A percentile compares a stretch with the other conserved stretches of the same genome.
Conservation (phyloP, 2,329 filamentous ascomycete genomes). For the Ceratocystis destructans region DNA sequence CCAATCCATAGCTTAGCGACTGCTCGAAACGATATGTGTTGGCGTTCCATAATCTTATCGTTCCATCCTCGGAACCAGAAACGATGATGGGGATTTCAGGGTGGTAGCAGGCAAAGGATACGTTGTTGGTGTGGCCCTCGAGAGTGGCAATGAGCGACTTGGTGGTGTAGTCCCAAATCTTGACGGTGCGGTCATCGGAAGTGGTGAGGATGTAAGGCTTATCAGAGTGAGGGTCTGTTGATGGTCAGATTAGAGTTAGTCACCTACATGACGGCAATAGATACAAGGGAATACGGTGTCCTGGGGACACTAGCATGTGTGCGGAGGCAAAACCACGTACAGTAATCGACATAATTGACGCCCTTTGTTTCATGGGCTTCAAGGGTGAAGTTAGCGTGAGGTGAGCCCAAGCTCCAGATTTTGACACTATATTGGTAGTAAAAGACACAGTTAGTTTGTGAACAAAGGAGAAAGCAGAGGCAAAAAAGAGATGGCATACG, state of each 20-base stretch:
- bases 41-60: conserved; percentile 95
- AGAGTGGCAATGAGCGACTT: conserved; percentile 94
- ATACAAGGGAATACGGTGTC: not conserved
- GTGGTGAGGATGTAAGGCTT: conserved; percentile 87
- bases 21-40: conserved; percentile 96
- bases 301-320: not conserved
- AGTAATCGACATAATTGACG: conserved; percentile 94
- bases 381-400: conserved; percentile 90
- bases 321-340: conserved; percentile 5
- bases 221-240: conserved; percentile 47
- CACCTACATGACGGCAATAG: not conserved
- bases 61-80: conserved; percentile 93
- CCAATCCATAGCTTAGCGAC: conserved; percentile 86
- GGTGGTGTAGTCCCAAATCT: conserved; percentile 98
- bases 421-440: conserved; percentile 53
- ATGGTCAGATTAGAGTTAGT: not conserved
- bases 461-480: not conserved
- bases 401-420: conserved; percentile 90
- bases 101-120: conserved; percentile 96
- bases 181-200: conserved; percentile 90
- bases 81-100: conserved; percentile 94
- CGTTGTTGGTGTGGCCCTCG: conserved; percentile 94
- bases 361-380: conserved; percentile 96
- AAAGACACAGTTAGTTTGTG: not conserved
- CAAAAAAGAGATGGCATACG: not conserved